These are phyloP conservation scores for Thecaphora frezii DNA, from an alignment of 1,284 basidiomycete species.

Conservation along the genomic window DNA sequence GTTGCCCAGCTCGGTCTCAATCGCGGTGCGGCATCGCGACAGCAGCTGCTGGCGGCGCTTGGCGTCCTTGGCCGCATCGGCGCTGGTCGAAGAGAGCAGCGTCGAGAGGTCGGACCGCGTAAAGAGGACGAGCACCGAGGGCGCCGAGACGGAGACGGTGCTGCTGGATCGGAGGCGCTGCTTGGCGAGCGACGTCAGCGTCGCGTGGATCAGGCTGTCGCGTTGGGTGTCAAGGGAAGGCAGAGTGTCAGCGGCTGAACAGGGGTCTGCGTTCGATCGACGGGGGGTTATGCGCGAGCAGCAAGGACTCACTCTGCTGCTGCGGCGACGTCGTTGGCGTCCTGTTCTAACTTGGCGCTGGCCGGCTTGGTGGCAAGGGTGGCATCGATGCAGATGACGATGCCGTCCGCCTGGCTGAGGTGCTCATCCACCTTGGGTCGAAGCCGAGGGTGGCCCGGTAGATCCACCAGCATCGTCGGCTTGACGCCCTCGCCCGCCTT, in stretches of 20 bases:
- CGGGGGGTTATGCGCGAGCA: no score
- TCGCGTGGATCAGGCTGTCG: conserved; percentile 34
- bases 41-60: conserved; percentile 48
- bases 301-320: conserved; percentile 3
- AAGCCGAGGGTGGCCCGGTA: conserved; percentile 51
- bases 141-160: conserved; percentile 13
- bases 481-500: conserved; percentile 3
- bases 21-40: conserved; percentile 42
- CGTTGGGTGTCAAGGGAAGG: no score
- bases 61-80: conserved; percentile 33
- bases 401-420: conserved; percentile 36
- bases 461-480: conserved; percentile 38
- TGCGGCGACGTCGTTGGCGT: conserved; percentile 2
- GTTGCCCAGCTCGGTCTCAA: conserved; percentile 44
- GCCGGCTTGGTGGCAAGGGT: conserved; percentile 42
- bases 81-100: conserved; percentile 35
- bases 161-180: conserved; percentile 7
- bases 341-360: conserved; percentile 7
- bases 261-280: no score
- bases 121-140: conserved; percentile 47
- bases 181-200: conserved; percentile 37
- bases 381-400: conserved; percentile 56
- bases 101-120: conserved; percentile 54
- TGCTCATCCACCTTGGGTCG: conserved; percentile 37
- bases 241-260: no score